These are phyloP conservation scores for Spizellomyces sp. DNA, from an alignment of 192 early-diverging fungal species.

Conservation along the genomic window DNA sequence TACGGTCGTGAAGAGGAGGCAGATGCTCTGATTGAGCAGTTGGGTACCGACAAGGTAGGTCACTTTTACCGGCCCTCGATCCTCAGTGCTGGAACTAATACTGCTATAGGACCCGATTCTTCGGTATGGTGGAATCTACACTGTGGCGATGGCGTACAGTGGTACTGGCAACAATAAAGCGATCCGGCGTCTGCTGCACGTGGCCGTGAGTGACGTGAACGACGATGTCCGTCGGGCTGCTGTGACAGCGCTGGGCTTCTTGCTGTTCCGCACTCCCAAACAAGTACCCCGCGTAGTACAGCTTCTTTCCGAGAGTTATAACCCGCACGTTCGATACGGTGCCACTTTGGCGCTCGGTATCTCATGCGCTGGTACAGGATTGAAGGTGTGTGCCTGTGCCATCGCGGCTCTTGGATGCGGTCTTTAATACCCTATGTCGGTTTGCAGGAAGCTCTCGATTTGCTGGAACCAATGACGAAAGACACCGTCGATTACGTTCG, in stretches of 20 bases:
- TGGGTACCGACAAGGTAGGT: constrained; percentile 79
- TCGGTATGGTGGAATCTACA: constrained; percentile 96
- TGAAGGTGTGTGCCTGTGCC: constrained; percentile 19
- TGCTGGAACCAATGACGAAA: constrained; percentile 97
- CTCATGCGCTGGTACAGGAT: constrained; percentile 94
- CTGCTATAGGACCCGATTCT: constrained; percentile 78
- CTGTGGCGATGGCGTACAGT: constrained; percentile 96
- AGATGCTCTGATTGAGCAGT: constrained; percentile 83
- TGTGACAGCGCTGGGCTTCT: constrained; percentile 94
- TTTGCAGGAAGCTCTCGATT: constrained; percentile 78
- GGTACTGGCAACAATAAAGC: constrained; percentile 98
- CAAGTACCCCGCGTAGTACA: constrained; percentile 99
- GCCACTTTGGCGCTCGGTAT: constrained; percentile 96
- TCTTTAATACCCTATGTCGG: constrained; percentile 3
- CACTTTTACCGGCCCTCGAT: no score
- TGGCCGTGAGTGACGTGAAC: constrained; percentile 97
- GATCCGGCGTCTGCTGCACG: constrained; percentile 89
- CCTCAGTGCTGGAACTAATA: background rate
- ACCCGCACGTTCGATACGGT: constrained; percentile 98
- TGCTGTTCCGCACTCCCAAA: constrained; percentile 87
- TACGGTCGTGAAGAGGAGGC: constrained; percentile 96
- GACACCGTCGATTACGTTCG: constrained; percentile 97
- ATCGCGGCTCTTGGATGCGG: background rate
- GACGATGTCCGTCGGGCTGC: constrained; percentile 99
- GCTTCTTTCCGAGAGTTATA: constrained; percentile 95